Evolutionary conservation across 306 rosid species (phyloP).

Genomic region (Purshia tridentata): DNA sequence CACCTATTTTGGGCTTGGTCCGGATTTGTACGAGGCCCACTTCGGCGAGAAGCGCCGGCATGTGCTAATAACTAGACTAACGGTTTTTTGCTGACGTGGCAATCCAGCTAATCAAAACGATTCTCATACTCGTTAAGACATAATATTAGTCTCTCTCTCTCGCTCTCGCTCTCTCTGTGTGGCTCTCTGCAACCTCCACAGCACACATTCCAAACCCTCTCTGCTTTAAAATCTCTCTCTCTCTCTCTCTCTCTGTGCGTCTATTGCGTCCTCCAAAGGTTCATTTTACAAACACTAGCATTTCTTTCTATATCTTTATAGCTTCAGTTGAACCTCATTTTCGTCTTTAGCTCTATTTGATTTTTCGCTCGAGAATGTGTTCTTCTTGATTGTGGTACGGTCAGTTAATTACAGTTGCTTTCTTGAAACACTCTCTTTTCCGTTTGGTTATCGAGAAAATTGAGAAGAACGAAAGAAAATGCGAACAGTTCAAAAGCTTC

Average conservation of each 20-base stretch:
- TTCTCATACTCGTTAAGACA: not conserved
- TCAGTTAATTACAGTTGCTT: not conserved
- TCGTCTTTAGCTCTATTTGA: not conserved
- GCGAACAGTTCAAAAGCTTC: not conserved
- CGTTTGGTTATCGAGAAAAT: slow-evolving; percentile 33
- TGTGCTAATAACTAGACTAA: not conserved
- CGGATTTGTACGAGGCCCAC: not conserved
- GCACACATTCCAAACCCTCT: slow-evolving; percentile 22
- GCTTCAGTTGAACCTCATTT: not conserved
- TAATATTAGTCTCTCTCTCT: not conserved
- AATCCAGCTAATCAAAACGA: slow-evolving; percentile 3
- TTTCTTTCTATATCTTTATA: not conserved
- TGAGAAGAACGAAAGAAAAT: slow-evolving; percentile 15
- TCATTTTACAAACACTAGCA: not conserved
- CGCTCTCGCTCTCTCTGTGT: too few species aligned
- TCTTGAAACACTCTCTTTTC: slow-evolving; percentile 1
- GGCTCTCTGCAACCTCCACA: not conserved
- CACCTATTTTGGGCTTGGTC: not conserved
- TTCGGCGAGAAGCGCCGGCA: not conserved
- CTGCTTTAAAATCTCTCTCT: slow-evolving; percentile 15
- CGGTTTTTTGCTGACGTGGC: slow-evolving; percentile 31
- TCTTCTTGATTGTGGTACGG: slow-evolving; percentile 15
- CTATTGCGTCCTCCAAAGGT: slow-evolving; percentile 1
- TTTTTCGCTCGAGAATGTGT: not conserved
- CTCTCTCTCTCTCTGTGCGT: slow-evolving; percentile 26